Base-by-base conservation (phyloP, 2,329 filamentous ascomycete species). In the Cladosporium colombiae region DNA sequence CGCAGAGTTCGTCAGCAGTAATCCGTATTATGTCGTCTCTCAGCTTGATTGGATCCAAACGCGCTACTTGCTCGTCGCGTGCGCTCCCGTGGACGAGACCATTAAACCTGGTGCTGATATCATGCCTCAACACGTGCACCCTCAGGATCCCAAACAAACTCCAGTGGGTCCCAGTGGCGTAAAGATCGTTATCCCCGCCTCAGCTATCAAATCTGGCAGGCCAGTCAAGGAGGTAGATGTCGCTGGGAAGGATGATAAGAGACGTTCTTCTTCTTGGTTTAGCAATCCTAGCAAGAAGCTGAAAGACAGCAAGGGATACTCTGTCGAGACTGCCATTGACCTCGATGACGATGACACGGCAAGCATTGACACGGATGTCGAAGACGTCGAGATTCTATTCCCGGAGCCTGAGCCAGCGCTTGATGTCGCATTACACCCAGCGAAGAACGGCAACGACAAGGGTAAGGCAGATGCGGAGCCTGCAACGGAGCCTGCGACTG, bases 1-100 rank as follows among this genome's bases (percentile, higher is more conserved):
- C 0, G 60, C 76, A 0, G 73, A 89, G 53, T 97, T 91, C 72
- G 76, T 83, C 5, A 84, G 80, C 68, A 71, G 10, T 0, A 69
- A 0, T 0, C 89, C 89, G 0, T 87, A 88, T 78, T 88, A 91
- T 56, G 93, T 97, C 10, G 88, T 97, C 1, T 76, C 85, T 29
- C 82, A 92, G 53, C 79, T 90, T 11, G 89, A 96, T 72, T 97
- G 93, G 93, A 93, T 96, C 66, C 92, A 96, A 73, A 93, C 92
- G 29, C 86, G 93, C 52, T 97, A 96, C 76, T 82, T 97, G 1
- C 91, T 97, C 70, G 86, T 91, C 49, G 72, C 79, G 60, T 75
- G 76, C 66, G 58, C 63, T 2, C 69, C 69, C 1, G 66, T 65
- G 33, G 59, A 63, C 13, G 67, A 72, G 10, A 59, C 50, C 31